Evolutionary conservation across 2,329 filamentous ascomycete species (phyloP), one percentile per base, ranked within the genome.

Genomic region (Phialophora verrucosa): DNA sequence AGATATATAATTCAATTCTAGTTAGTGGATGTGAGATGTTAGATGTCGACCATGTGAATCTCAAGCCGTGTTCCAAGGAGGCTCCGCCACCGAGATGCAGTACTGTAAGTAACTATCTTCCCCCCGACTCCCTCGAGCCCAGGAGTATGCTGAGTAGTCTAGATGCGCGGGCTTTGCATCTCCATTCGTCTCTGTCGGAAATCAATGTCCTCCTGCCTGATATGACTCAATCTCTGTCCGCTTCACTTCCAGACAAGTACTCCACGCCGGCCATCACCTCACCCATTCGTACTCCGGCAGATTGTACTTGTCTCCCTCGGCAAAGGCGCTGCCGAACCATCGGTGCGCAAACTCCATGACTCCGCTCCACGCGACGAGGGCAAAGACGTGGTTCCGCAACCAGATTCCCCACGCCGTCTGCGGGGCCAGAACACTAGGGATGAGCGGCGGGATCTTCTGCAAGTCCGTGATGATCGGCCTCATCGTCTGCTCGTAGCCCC

Each of bases 391-490:
- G 56, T 84, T 83, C 29, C 83, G 74, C 27, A 83, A 1, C 79
- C 80, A 79, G 20, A 84, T 73, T 0, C 79, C 81, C 79, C 78
- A 82, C 6, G 72, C 73, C 7, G 79, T 81, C 72, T 83, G 80
- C n/a, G 82, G 82, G 7, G 77, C 79, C 25, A 83, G 42, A 29
- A 83, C 63, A 0, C 67, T 67, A 6, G 74, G 74, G 1, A 83
- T 59, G 0, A 77, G 62, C 1, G 77, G 74, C 38, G 75, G 74
- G 11, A 75, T 72, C 55, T 75, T 75, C 54, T 76, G 75, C 69
- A 77, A 62, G 7, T 78, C 74, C 17, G 74, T 59, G 49, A 79
- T 74, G 49, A 79, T 71, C 4, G 78, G 77, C 47, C 74, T 73
- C 73, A 81, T 78, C 17, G 62, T 68, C 69, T 75, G 70, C 66